Evolutionary conservation across 495 filamentous ascomycete genomes (phyloP), one percentile per base, ranked within the genome.

Genomic region (Podospora pseudopauciseta): DNA sequence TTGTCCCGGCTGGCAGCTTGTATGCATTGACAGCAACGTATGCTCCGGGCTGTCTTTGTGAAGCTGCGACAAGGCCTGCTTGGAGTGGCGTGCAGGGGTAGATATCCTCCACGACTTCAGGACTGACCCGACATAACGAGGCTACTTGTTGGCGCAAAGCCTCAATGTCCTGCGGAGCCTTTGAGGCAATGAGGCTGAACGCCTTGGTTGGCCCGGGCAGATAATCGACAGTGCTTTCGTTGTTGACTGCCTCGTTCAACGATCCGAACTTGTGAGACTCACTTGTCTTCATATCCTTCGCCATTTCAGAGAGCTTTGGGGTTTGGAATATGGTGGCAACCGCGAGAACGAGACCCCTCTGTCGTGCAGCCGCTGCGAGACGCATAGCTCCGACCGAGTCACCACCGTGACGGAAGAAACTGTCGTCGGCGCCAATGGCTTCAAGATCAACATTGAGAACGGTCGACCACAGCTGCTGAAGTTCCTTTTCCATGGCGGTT

Each of bases 361-460:
- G 71, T 34, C 80, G 85, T 28, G 85, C 83, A 62, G 82, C 82
- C 9, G 86, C 82, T n/a, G 87, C 89, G 58, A 91, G 79, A 67
- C 85, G 86, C 83, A 92, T 91, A 0, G 89, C 89, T 9, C 85
- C 84, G 65, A 92, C 86, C 0, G 88, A 91, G 72, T 92, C 90
- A 44, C 90, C 90, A 16, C 90, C 89, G 15, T 90, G 78, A 4
- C 78, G 80, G 67, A 92, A 80, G 74, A 92, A 92, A 68, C 82
- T 86, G 70, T 88, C 82, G 23, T 86, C 77, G n/a, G 85, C 66
- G 0, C 80, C 76, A 58, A 91, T 85, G 34, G 44, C 19, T 0
- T 68, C 72, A 7, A 69, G 26, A 1, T 69, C 32, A 2, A 81
- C 32, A 53, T 68, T 68, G 9, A 82, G 68, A 0, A 75, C 68